Percentiles rank a stretch among this genome's conserved stretches.
Conservation (phyloP, 805 yeast genomes). For the Yarrowia sp. region DNA sequence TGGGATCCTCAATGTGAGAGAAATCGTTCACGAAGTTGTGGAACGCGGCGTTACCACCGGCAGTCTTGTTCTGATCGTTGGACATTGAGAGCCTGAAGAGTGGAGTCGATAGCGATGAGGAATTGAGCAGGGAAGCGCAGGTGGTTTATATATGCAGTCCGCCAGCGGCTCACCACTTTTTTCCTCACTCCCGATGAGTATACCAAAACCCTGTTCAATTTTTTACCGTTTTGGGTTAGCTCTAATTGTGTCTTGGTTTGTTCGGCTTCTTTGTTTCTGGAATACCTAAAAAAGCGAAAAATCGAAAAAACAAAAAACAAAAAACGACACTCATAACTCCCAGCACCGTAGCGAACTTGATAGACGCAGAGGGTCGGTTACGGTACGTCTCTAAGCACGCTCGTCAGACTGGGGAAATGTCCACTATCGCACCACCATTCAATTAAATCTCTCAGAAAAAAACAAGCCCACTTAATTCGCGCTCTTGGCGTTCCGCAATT, state of each 20-base stretch:
- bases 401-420: too few relatives aligned
- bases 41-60: constrained; percentile 58
- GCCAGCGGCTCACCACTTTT: not conserved
- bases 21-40: constrained; percentile 54
- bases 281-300: not conserved
- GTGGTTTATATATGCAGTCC: constrained; percentile 16
- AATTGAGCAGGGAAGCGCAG: not conserved
- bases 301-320: not conserved
- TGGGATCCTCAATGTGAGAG: constrained; percentile 56
- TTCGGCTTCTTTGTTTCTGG: not conserved
- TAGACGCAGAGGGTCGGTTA: too few relatives aligned
- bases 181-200: not conserved
- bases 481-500: not conserved
- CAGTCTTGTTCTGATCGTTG: constrained; percentile 25
- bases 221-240: constrained; percentile 22
- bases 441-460: too few relatives aligned
- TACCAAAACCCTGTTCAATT: not conserved
- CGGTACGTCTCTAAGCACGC: too few relatives aligned
- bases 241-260: constrained; percentile 8
- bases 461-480: not conserved
- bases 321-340: not conserved
- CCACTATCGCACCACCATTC: too few relatives aligned
- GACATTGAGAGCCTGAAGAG: constrained; percentile 12
- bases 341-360: not conserved
- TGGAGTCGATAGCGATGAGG: constrained; percentile 7